These are phyloP conservation scores for Candida methanosorbosa DNA, from an alignment of 805 yeast species.

Conservation along the genomic window DNA sequence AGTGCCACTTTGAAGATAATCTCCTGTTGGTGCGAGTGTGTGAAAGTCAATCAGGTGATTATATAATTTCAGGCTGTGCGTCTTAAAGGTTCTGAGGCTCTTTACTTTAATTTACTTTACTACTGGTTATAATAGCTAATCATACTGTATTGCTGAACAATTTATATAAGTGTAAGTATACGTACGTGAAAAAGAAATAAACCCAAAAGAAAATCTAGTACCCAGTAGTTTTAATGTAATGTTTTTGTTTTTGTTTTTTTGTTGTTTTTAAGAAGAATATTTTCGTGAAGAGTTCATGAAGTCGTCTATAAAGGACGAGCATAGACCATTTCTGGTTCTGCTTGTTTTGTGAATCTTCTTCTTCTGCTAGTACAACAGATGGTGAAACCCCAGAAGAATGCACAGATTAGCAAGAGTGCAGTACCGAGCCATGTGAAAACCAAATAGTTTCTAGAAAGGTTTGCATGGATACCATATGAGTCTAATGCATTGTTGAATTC, in stretches of 20 bases:
- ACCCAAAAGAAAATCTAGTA: not conserved
- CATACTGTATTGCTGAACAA: not conserved
- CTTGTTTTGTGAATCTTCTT: not conserved
- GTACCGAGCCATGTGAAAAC: constrained; percentile 20
- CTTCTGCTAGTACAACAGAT: constrained; percentile 1
- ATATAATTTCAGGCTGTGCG: too few species aligned
- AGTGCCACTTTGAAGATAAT: too few species aligned
- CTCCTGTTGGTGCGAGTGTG: too few species aligned
- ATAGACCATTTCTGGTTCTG: not conserved
- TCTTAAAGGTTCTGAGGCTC: too few species aligned
- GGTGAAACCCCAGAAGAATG: constrained; percentile 9
- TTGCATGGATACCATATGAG: constrained; percentile 47
- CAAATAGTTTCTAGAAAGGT: constrained; percentile 22
- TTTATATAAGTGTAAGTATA: not conserved
- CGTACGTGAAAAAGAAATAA: not conserved
- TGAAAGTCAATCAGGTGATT: too few species aligned
- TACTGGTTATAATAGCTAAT: too few species aligned
- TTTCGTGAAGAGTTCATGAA: too few species aligned
- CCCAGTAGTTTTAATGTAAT: not conserved
- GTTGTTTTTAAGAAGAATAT: too few species aligned
- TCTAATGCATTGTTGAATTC: constrained; percentile 40
- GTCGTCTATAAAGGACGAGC: not conserved
- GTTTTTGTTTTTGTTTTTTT: not conserved
- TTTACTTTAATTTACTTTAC: too few species aligned
- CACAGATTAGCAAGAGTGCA: constrained; percentile 7